Conservation (phyloP, 345 rosid genomes). For the Euphorbia peplus region DNA sequence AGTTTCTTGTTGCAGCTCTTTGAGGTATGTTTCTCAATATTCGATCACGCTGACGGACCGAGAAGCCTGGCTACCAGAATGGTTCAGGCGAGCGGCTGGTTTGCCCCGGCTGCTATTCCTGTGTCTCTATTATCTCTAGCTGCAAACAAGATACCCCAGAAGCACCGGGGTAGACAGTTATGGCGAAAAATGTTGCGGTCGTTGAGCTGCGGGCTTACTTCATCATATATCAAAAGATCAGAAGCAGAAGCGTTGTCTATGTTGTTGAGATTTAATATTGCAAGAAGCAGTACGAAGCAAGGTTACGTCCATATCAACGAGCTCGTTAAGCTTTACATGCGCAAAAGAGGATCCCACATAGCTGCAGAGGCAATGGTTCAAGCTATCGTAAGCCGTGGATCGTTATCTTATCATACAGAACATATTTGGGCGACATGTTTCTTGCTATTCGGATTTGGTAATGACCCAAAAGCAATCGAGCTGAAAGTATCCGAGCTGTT, state of each 20-base stretch:
- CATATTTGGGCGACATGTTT: conserved; percentile 89
- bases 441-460: conserved; percentile 68
- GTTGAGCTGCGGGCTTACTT: conserved; percentile 63
- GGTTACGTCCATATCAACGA: conserved; percentile 62
- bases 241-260: conserved; percentile 80
- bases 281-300: conserved; percentile 57
- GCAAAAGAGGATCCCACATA: conserved; percentile 48
- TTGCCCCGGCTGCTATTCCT: conserved; percentile 80
- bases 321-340: conserved; percentile 63
- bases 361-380: conserved; percentile 68
- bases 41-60: conserved; percentile 87
- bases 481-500: conserved; percentile 65
- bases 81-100: conserved; percentile 90
- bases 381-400: conserved; percentile 64
- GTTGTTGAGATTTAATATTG: conserved; percentile 79
- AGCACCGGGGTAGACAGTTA: conserved; percentile 44
- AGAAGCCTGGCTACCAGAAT: conserved; percentile 90
- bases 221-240: conserved; percentile 58
- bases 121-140: conserved; percentile 64
- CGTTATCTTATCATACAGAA: conserved; percentile 47
- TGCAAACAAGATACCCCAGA: conserved; percentile 75
- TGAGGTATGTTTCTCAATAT: conserved; percentile 94
- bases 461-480: conserved; percentile 58
- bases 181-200: conserved; percentile 60
- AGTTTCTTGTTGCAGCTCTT: conserved; percentile 72